Evolutionary conservation across 2,329 filamentous ascomycete genomes (phyloP).

Genomic region (Cladosporium sphaerospermum): DNA sequence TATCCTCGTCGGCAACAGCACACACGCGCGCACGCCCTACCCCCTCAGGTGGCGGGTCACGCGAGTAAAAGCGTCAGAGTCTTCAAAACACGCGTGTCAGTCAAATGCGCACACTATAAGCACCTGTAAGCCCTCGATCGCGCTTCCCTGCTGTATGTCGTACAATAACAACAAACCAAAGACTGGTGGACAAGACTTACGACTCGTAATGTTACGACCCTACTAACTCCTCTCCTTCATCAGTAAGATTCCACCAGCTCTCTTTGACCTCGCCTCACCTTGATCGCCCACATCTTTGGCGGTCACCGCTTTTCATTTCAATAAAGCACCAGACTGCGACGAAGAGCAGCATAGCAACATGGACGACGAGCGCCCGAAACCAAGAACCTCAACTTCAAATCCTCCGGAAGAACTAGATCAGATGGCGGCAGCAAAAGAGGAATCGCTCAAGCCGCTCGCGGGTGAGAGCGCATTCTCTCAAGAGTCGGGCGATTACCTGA

Average conservation of each 20-base stretch:
- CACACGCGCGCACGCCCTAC: too few species aligned
- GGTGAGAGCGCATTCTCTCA: conserved; percentile 1
- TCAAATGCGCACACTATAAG: not conserved
- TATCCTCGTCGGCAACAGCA: too few species aligned
- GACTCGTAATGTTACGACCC: too few species aligned
- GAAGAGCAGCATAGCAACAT: too few species aligned
- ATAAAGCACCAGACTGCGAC: too few species aligned
- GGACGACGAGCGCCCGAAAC: not conserved
- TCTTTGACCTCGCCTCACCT: conserved; percentile 5
- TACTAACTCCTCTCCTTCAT: too few species aligned
- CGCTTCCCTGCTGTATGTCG: not conserved
- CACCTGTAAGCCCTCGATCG: not conserved
- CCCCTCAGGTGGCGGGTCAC: too few species aligned
- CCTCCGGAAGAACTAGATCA: conserved; percentile 19
- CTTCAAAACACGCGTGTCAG: not conserved
- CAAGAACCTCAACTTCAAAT: conserved; percentile 4
- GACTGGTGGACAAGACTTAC: too few species aligned
- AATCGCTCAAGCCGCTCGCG: conserved; percentile 18
- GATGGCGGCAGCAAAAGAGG: conserved; percentile 27
- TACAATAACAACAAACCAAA: too few species aligned
- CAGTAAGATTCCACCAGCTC: not conserved
- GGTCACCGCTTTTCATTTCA: conserved; percentile 20
- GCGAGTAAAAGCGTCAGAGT: too few species aligned
- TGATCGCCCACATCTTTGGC: conserved; percentile 21
- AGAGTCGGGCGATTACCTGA: conserved; percentile 27